These are phyloP conservation scores for Dictyostelium brefeldianum DNA, from an alignment of 78 protist species.

Conservation along the genomic window DNA sequence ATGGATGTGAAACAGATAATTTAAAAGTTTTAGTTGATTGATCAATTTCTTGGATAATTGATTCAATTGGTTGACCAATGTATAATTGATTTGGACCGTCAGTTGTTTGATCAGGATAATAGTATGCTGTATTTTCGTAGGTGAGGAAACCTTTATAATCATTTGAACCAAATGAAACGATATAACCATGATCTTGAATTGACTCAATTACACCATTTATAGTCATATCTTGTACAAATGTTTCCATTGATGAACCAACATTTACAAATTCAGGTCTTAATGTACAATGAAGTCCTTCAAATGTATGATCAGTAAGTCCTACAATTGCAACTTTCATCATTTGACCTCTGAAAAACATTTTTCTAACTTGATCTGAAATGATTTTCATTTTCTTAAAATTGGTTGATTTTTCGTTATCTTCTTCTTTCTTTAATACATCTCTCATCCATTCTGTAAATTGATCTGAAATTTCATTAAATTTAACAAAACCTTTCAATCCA, in stretches of 20 bases:
- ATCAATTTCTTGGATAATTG: not conserved
- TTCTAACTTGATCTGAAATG: conserved; percentile 32
- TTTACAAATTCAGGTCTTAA: conserved; percentile 61
- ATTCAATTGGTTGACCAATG: conserved; percentile 62
- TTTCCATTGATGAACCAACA: conserved; percentile 9
- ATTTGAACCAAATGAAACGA: conserved; percentile 51
- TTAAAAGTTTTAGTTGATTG: conserved; percentile 19
- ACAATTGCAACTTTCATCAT: conserved; percentile 26
- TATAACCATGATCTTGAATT: conserved; percentile 56
- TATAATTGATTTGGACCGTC: not conserved
- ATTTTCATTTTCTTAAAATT: conserved; percentile 28
- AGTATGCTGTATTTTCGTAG: conserved; percentile 4
- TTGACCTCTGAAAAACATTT: conserved; percentile 64
- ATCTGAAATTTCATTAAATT: conserved; percentile 73
- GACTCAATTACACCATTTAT: conserved; percentile 36
- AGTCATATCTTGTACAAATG: conserved; percentile 46
- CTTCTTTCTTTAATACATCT: not conserved
- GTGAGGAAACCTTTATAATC: conserved; percentile 41
- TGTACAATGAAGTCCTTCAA: conserved; percentile 60
- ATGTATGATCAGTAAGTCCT: conserved; percentile 31
- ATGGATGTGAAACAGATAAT: conserved; percentile 23
- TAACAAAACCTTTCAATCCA: conserved; percentile 68
- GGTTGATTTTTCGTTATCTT: not conserved
- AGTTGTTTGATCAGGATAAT: not conserved
- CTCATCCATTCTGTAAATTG: conserved; percentile 45